phyloP scores from a whole-genome alignment of 331 rosid species.

The Quercus tomentella region DNA sequence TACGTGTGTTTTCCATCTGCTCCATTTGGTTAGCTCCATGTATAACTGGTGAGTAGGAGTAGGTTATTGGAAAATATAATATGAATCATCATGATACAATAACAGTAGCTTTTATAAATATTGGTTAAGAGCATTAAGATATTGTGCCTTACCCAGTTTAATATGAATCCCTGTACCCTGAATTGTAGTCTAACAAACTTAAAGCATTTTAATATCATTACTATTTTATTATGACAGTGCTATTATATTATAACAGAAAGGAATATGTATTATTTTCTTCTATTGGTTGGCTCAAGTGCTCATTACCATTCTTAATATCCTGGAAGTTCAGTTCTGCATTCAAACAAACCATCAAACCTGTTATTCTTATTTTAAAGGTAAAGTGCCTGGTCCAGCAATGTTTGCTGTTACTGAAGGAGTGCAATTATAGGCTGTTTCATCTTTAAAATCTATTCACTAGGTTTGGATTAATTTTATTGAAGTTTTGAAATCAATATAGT shows the following conservation, averaged over 20 bases:
- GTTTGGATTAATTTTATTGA: neutral
- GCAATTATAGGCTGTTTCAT: neutral
- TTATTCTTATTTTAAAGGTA: neutral
- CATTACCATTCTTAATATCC: neutral
- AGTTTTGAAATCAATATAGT: neutral
- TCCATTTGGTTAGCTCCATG: neutral
- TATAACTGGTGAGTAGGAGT: neutral
- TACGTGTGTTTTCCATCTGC: neutral
- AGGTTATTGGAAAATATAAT: neutral
- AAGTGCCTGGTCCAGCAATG: neutral
- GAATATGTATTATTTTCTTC: neutral
- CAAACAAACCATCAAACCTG: neutral
- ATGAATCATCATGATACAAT: neutral
- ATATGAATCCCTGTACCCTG: neutral
- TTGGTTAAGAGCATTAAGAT: neutral
- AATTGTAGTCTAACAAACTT: neutral
- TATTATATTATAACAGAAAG: neutral
- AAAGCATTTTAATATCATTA: neutral
- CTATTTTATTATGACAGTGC: neutral
- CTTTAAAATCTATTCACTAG: neutral
- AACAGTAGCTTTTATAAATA: neutral
- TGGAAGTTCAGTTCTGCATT: neutral
- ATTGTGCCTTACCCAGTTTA: neutral
- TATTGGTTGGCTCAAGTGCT: neutral
- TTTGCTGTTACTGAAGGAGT: neutral